Evolutionary conservation across 768 basidiomycete species (phyloP).

Genomic region (Mycena albidolilacea): DNA sequence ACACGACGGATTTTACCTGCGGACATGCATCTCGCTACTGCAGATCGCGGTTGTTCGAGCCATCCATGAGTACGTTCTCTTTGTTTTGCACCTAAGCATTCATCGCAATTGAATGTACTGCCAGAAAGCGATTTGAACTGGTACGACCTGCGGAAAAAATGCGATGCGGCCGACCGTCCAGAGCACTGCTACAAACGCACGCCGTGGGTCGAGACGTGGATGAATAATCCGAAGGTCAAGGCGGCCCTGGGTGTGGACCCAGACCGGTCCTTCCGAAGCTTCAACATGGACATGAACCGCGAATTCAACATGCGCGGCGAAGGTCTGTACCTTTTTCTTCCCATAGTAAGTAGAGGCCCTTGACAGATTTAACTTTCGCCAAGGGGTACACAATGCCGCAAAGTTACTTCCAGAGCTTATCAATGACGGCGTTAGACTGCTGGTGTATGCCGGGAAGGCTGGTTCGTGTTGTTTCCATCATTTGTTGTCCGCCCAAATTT

Average conservation of each 20-base stretch:
- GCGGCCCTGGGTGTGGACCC: constrained; percentile 56
- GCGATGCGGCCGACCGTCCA: constrained; percentile 55
- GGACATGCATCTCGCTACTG: constrained; percentile 34
- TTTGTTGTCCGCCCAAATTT: constrained; percentile 7
- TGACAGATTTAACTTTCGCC: constrained; percentile 40
- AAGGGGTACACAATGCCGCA: constrained; percentile 45
- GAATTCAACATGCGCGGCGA: constrained; percentile 66
- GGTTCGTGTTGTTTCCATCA: constrained; percentile 39
- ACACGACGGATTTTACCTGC: constrained; percentile 29
- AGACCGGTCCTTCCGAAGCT: constrained; percentile 38
- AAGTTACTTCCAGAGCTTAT: constrained; percentile 64
- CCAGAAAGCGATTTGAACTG: constrained; percentile 56
- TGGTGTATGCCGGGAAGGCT: constrained; percentile 53
- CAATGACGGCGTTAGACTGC: constrained; percentile 63
- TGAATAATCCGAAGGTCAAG: constrained; percentile 66
- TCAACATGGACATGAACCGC: constrained; percentile 58
- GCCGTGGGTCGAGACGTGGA: constrained; percentile 65
- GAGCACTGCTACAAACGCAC: constrained; percentile 60
- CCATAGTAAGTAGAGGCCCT: no score
- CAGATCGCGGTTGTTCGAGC: constrained; percentile 36
- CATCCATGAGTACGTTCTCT: constrained; percentile 34
- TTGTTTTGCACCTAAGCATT: not conserved
- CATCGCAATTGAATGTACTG: not conserved
- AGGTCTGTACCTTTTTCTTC: constrained; percentile 1
- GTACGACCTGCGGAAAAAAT: constrained; percentile 65